These are phyloP conservation scores for Schizopora paradoxa DNA, from an alignment of 1,284 basidiomycete genomes.

Conservation along the genomic window DNA sequence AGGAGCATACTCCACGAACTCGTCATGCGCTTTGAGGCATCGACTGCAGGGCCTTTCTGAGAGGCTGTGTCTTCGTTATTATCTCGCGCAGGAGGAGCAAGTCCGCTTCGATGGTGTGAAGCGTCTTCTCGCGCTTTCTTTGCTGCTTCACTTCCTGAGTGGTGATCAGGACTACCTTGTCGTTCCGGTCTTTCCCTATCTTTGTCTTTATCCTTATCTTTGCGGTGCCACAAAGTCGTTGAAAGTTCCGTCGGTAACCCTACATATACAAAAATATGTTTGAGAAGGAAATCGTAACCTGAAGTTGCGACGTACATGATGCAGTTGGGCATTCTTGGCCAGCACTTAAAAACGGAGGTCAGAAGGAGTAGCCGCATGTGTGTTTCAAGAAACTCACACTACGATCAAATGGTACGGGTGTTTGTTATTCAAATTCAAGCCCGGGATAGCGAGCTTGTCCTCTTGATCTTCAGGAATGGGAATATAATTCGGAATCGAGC, in stretches of 20 bases:
- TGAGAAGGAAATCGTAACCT: conserved; percentile 4
- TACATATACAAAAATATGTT: conserved; percentile 23
- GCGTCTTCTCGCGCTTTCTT: conserved; percentile 3
- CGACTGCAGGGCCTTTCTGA: too few species aligned
- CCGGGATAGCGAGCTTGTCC: conserved; percentile 36
- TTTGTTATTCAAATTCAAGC: conserved; percentile 41
- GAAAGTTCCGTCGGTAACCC: conserved; percentile 72
- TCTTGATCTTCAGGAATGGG: conserved; percentile 26
- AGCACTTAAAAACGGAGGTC: conserved; percentile 42
- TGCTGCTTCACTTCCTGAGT: neutral
- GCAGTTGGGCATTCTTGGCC: conserved; percentile 79
- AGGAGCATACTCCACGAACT: conserved; percentile 18
- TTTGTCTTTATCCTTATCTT: conserved; percentile 36
- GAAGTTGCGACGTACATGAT: conserved; percentile 40
- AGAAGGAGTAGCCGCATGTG: conserved; percentile 8
- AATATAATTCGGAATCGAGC: conserved; percentile 52
- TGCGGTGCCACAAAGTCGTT: conserved; percentile 68
- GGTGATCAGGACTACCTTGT: conserved; percentile 13
- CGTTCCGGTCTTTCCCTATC: conserved; percentile 34
- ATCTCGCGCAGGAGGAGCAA: conserved; percentile 7
- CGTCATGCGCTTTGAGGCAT: too few species aligned
- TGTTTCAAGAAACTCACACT: conserved; percentile 42
- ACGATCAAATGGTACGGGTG: conserved; percentile 82
- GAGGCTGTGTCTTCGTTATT: too few species aligned
- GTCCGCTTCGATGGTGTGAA: neutral